Conservation (phyloP, 345 rosid genomes). For the Chamaenerion angustifolium region DNA sequence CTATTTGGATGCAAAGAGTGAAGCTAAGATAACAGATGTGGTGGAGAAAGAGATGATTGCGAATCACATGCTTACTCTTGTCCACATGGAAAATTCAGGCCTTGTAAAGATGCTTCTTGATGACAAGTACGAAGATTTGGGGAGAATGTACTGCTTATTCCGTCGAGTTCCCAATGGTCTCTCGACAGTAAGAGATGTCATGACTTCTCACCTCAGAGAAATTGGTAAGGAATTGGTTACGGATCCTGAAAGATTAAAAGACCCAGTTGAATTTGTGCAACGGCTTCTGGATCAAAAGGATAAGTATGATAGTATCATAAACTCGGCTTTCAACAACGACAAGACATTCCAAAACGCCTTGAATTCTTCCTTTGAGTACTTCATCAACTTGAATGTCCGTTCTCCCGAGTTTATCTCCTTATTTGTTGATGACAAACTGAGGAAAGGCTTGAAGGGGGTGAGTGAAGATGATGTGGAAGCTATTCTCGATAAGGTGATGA, state of each 20-base stretch:
- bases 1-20: constrained; percentile 83
- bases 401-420: constrained; percentile 94
- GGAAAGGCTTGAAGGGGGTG: constrained; percentile 85
- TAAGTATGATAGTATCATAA: constrained; percentile 68
- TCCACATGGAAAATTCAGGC: constrained; percentile 98
- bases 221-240: constrained; percentile 86
- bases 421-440: constrained; percentile 87
- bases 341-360: constrained; percentile 93
- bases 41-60: constrained; percentile 99
- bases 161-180: constrained; percentile 81
- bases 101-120: constrained; percentile 88
- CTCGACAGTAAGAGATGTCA: constrained; percentile 56
- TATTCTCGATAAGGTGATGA: constrained; percentile 95
- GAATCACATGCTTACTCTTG: constrained; percentile 89
- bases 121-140: constrained; percentile 78
- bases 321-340: constrained; percentile 60
- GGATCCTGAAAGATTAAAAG: constrained; percentile 85
- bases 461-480: constrained; percentile 86
- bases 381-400: constrained; percentile 80
- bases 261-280: constrained; percentile 94
- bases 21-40: constrained; percentile 76
- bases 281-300: constrained; percentile 83
- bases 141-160: constrained; percentile 84
- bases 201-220: constrained; percentile 88
- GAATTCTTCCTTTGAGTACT: constrained; percentile 85